phyloP scores from a whole-genome alignment of 148 eudicot genomes.

The Heliosperma pusillum region DNA sequence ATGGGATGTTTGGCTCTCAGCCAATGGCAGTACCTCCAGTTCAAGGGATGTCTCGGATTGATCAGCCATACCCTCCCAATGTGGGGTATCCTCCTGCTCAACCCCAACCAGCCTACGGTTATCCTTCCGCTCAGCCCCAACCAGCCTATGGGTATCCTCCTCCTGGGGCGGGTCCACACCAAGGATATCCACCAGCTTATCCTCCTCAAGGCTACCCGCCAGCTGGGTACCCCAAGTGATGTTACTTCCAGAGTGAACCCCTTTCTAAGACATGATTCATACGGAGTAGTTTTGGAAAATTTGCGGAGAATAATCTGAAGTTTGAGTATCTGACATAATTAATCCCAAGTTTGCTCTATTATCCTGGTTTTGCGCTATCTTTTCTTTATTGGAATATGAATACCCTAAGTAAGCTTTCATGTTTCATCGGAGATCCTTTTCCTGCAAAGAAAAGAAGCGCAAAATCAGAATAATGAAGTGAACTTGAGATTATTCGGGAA shows the following conservation, averaged over 20 bases:
- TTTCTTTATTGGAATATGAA: too few species aligned
- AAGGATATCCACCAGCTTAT: not conserved
- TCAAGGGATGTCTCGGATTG: conserved; percentile 85
- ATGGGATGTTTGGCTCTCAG: conserved; percentile 75
- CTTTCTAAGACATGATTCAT: not conserved
- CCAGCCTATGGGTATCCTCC: conserved; percentile 35
- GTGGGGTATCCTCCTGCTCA: conserved; percentile 62
- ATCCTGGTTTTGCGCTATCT: not conserved
- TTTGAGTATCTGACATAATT: not conserved
- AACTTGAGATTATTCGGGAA: not conserved
- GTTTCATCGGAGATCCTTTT: not conserved
- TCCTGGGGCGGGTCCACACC: not conserved
- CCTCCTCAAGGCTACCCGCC: not conserved
- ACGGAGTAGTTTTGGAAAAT: not conserved
- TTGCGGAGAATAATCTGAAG: not conserved
- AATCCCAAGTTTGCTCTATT: not conserved
- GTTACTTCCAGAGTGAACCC: not conserved
- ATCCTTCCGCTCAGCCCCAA: conserved; percentile 42
- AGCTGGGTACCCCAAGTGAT: not conserved
- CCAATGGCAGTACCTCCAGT: conserved; percentile 74
- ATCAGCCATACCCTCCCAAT: conserved; percentile 65
- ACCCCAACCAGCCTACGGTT: conserved; percentile 36
- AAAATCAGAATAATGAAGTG: not conserved
- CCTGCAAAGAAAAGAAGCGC: not conserved
- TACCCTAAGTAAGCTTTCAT: too few species aligned